Evolutionary conservation across 2,329 filamentous ascomycete genomes (phyloP).

Genomic region (Phialophora chinensis): DNA sequence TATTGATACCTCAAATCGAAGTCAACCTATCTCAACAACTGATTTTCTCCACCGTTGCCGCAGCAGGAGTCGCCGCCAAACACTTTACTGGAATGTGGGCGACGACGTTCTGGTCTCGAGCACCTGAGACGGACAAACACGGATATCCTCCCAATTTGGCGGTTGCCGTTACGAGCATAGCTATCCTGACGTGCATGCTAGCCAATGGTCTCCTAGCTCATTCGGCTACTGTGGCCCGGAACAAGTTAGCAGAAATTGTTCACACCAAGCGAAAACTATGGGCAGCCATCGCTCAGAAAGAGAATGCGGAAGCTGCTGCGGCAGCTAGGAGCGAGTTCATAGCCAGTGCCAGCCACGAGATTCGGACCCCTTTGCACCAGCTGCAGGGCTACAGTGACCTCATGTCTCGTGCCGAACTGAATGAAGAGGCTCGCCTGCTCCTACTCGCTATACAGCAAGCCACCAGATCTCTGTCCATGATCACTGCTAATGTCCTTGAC

Average conservation of each 20-base stretch:
- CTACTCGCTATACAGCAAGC: constrained; percentile 45
- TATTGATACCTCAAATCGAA: constrained; percentile 45
- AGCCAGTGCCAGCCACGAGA: constrained; percentile 47
- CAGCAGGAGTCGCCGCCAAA: constrained; percentile 46
- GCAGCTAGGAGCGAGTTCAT: constrained; percentile 45
- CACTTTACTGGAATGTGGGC: constrained; percentile 46
- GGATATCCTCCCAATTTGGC: constrained; percentile 45
- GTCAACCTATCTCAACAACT: constrained; percentile 44
- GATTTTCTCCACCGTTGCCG: constrained; percentile 44
- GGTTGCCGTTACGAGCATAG: constrained; percentile 43
- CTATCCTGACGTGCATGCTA: constrained; percentile 45
- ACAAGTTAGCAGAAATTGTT: constrained; percentile 46
- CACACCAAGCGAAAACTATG: constrained; percentile 44
- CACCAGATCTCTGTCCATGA: constrained; percentile 46
- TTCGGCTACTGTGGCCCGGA: constrained; percentile 46
- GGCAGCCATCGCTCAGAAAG: constrained; percentile 45
- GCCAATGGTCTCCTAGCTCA: constrained; percentile 46
- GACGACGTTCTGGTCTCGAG: constrained; percentile 43
- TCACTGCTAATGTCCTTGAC: constrained; percentile 48
- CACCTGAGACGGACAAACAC: constrained; percentile 36
- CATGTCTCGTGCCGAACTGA: constrained; percentile 43
- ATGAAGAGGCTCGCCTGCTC: constrained; percentile 43
- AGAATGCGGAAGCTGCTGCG: constrained; percentile 45
- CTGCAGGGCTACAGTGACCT: constrained; percentile 47
- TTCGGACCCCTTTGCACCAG: constrained; percentile 47